Evolutionary conservation across 2,329 filamentous ascomycete genomes (phyloP).

Genomic region (Lasiodiplodia hormozganensis): DNA sequence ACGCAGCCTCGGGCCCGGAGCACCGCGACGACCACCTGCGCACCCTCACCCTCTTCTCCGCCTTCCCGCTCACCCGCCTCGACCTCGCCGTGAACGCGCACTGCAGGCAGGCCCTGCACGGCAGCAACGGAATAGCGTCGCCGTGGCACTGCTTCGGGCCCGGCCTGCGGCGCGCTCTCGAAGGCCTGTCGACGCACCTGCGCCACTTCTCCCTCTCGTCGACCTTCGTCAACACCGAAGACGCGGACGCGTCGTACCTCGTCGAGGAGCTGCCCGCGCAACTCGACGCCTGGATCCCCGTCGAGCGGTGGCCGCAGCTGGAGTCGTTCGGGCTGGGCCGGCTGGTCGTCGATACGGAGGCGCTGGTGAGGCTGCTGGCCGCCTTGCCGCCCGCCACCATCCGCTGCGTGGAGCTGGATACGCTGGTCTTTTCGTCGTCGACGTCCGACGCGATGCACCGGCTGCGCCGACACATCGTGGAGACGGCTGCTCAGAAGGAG

Average conservation of each 20-base stretch:
- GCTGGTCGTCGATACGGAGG: slow-evolving; percentile 1
- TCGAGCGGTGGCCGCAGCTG: background rate
- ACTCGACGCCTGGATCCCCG: background rate
- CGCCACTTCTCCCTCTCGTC: slow-evolving; percentile 1
- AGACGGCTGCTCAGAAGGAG: background rate
- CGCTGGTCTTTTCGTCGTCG: background rate
- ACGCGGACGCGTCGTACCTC: background rate
- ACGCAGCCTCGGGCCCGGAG: background rate
- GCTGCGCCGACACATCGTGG: background rate
- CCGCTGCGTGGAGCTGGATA: background rate
- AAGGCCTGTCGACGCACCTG: background rate
- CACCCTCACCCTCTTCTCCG: background rate
- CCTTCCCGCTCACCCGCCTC: background rate
- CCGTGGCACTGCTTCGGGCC: slow-evolving; percentile 7
- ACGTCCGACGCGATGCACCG: background rate
- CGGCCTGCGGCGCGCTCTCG: background rate
- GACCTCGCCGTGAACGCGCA: background rate
- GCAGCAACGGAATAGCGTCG: background rate
- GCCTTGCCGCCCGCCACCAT: background rate
- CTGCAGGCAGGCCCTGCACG: background rate
- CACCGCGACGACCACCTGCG: background rate
- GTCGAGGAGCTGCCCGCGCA: background rate
- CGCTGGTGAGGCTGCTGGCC: background rate
- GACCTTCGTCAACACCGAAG: background rate
- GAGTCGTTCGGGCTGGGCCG: background rate